Conservation (phyloP, 192 early-diverging fungal species). For the Mortierella claussenii region DNA sequence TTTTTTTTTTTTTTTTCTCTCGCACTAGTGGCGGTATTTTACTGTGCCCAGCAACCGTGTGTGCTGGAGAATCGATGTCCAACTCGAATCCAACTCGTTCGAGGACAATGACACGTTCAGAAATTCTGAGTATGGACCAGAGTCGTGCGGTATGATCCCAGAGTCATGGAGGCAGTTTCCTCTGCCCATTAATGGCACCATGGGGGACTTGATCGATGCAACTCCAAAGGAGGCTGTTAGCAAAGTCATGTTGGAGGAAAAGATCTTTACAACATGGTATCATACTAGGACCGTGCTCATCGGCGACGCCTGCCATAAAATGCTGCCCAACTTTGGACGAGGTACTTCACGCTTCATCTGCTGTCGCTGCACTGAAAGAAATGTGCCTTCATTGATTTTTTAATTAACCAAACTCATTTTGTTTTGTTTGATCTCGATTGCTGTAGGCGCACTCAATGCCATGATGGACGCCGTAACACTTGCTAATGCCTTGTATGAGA, state of each 20-base stretch:
- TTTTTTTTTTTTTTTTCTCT: not conserved
- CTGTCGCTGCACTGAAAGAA: too few relatives aligned
- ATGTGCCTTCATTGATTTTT: not conserved
- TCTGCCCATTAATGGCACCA: not conserved
- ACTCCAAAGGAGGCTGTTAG: constrained; percentile 4
- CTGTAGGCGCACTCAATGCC: too few relatives aligned
- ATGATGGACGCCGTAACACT: not conserved
- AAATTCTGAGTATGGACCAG: constrained; percentile 16
- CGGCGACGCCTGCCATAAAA: constrained; percentile 5
- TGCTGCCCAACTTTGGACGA: not conserved
- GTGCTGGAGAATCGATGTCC: not conserved
- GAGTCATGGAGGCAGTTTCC: constrained; percentile 6
- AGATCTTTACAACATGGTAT: constrained; percentile 26
- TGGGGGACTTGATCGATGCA: constrained; percentile 19
- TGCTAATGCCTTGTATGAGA: not conserved
- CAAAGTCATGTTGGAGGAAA: constrained; percentile 23
- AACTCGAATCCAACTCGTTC: constrained; percentile 9
- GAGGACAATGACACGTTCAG: constrained; percentile 22
- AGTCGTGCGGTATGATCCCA: constrained; percentile 2
- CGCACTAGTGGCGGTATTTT: not conserved
- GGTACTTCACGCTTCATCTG: too few relatives aligned
- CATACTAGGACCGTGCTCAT: constrained; percentile 18
- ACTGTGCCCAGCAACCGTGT: not conserved
- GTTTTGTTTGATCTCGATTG: too few relatives aligned
- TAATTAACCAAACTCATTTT: not conserved